Conservation (phyloP, 306 rosid species). For the Acacia confusa region DNA sequence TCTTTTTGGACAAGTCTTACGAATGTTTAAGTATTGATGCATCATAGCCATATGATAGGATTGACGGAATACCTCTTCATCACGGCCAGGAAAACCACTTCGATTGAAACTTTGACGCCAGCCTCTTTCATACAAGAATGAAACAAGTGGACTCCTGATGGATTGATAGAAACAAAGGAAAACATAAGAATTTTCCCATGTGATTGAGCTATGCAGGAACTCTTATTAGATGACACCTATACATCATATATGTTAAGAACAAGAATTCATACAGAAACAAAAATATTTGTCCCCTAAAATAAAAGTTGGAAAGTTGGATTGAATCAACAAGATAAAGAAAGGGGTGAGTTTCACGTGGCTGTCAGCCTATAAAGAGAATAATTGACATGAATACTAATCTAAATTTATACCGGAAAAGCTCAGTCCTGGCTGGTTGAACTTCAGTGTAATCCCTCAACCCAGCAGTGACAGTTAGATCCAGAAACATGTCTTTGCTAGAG, state of each 20-base stretch:
- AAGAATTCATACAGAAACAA: background rate
- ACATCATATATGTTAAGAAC: background rate
- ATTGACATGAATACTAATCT: background rate
- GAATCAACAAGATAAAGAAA: background rate
- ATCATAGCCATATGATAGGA: background rate
- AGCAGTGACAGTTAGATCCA: constrained; percentile 82
- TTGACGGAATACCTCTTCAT: constrained; percentile 71
- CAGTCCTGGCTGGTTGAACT: constrained; percentile 65
- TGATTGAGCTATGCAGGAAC: constrained; percentile 14
- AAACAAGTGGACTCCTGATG: constrained; percentile 88
- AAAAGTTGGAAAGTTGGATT: background rate
- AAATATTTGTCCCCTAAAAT: background rate
- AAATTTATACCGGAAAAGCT: constrained; percentile 65
- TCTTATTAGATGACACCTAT: constrained; percentile 20
- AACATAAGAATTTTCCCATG: constrained; percentile 33
- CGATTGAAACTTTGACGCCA: constrained; percentile 93
- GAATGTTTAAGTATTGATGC: background rate
- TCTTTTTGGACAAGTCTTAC: background rate
- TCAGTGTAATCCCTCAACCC: constrained; percentile 73
- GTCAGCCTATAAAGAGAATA: constrained; percentile 13
- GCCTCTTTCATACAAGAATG: constrained; percentile 94
- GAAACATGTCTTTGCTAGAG: constrained; percentile 73
- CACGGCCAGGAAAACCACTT: constrained; percentile 93
- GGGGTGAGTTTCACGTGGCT: background rate
- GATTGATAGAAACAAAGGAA: constrained; percentile 23